Evolutionary conservation across 2,329 filamentous ascomycete species (phyloP).

Genomic region (Zalaria sp.): DNA sequence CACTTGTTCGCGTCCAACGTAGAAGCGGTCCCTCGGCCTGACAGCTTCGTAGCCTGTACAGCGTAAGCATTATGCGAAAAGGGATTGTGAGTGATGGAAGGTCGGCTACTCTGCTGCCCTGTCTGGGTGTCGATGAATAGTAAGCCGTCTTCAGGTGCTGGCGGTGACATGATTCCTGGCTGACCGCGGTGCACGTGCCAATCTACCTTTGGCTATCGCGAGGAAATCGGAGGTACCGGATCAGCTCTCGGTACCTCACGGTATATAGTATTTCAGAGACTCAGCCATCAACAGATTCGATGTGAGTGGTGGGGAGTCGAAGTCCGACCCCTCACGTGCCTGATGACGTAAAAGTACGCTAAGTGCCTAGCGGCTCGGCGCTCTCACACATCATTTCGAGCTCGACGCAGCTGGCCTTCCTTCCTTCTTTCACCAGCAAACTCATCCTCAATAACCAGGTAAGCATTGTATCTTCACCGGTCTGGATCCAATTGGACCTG

Average conservation of each 20-base stretch:
- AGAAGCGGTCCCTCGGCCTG: constrained; percentile 5
- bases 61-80: background rate
- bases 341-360: no score
- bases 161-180: no score
- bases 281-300: no score
- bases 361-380: no score
- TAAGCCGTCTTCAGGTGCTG: background rate
- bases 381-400: background rate
- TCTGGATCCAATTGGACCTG: constrained; percentile 1
- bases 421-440: constrained; percentile 23
- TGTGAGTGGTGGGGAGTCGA: no score
- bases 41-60: constrained; percentile 2
- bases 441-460: constrained; percentile 28
- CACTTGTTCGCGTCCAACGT: constrained; percentile 15
- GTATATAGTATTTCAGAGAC: no score
- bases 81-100: background rate
- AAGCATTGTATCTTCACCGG: constrained; percentile 14
- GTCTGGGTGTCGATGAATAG: background rate
- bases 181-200: no score
- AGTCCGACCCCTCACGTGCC: no score
- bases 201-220: no score
- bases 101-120: background rate
- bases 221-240: no score
- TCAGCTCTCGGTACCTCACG: no score
- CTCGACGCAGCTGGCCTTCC: background rate